Percentiles rank a stretch among this genome's conserved stretches.
Conservation (phyloP, 306 rosid species). For the Rosa chinensis region DNA sequence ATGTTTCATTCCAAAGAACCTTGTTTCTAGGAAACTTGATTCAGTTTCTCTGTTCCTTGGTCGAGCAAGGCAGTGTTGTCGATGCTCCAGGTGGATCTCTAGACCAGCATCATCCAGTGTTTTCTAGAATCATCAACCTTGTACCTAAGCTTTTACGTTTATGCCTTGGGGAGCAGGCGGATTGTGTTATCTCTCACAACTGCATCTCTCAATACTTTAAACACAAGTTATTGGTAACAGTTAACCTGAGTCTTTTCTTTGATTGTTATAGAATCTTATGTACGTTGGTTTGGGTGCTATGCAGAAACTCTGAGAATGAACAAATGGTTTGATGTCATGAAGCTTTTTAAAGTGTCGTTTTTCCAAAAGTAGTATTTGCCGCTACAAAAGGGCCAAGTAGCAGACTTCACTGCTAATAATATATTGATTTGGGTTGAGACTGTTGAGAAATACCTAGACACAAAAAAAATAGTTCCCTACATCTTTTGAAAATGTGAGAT, state of each 20-base stretch:
- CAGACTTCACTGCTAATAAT: not conserved
- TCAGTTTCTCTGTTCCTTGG: constrained; percentile 79
- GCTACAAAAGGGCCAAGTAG: not conserved
- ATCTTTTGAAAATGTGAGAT: not conserved
- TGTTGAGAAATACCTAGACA: not conserved
- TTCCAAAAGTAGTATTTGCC: not conserved
- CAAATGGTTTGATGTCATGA: not conserved
- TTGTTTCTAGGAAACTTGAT: constrained; percentile 70
- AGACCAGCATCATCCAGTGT: constrained; percentile 43
- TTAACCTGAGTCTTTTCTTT: constrained; percentile 25
- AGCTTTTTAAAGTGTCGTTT: not conserved
- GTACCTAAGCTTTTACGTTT: constrained; percentile 62
- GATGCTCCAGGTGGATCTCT: constrained; percentile 46
- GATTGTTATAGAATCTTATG: not conserved
- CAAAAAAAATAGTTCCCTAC: not conserved
- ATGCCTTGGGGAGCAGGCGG: constrained; percentile 55
- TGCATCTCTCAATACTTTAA: constrained; percentile 61
- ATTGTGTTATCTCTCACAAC: constrained; percentile 24
- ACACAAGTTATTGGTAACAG: constrained; percentile 81
- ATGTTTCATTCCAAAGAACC: constrained; percentile 24
- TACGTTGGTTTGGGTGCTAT: not conserved
- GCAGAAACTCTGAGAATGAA: not conserved
- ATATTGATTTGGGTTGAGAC: not conserved
- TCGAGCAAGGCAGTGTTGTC: constrained; percentile 44
- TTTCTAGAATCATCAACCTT: constrained; percentile 42